Base-by-base conservation (phyloP, 768 basidiomycete genomes). In the Clitopilus hobsonii region DNA sequence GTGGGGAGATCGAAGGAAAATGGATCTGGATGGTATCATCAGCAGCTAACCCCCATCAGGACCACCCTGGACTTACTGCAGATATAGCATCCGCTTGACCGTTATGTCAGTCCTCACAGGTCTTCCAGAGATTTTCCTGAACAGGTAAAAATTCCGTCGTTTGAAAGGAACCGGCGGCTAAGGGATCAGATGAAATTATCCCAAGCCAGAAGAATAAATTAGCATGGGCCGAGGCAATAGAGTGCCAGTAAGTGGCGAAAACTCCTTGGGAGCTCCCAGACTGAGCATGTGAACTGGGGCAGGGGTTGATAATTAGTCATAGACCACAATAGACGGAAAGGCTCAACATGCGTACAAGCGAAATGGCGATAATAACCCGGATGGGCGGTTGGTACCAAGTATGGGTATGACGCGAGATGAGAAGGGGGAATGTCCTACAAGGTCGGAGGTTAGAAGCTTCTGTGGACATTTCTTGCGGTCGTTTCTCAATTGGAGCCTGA, bases 1-100 rank as follows among this genome's bases (percentile, higher is more conserved):
- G 75, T 75, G 74, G 66, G n/a, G 64, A 58, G 61, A 47, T 36
- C 32, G 10, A 36, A 10, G 4, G n/a, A 11, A 36, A 36, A 11
- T 45, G 11, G 41, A 45, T 45, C 41, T 45, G 41, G 41, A 23
- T 45, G 41, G 18, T 23, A 45, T 20, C 41, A 18, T 45, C 41
- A 20, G n/a, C 41, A 45, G 41, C 41, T 45, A 45, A 45, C 41
- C 41, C 22, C 41, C 41, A 45, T 45, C n/a, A 20, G 41, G 41
- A 3, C 41, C 41, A 45, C 41, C 22, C 41, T 45, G 22, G 22
- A 45, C 41, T 45, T 18, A 45, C 41, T 45, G 41, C 11, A 18
- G 22, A 23, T 45, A 45, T 45, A 45, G 41, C 41, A 45, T 20
- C 41, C 41, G 41, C 41, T 45, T 20, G 41, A 10, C 10, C 32